These are phyloP conservation scores for Cladorrhinum samala DNA, from an alignment of 495 filamentous ascomycete species.

Conservation along the genomic window DNA sequence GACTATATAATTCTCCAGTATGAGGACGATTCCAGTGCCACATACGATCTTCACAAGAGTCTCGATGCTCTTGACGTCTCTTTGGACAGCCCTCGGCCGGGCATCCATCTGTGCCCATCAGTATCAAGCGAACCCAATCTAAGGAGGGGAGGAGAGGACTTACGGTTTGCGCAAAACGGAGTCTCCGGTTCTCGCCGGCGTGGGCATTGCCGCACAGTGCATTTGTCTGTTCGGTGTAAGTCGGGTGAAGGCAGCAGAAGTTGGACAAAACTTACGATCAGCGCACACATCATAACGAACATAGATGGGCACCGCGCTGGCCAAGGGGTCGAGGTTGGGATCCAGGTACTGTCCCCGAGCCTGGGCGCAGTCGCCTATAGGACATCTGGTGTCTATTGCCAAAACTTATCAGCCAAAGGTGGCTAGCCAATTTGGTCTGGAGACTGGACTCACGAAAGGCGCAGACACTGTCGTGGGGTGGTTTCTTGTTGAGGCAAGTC, in stretches of 20 bases:
- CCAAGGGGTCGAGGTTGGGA: constrained; percentile 9
- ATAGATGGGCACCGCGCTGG: constrained; percentile 10
- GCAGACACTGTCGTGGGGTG: constrained; percentile 17
- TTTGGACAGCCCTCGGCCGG: constrained; percentile 15
- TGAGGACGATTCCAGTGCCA: not conserved
- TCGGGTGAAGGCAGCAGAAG: not conserved
- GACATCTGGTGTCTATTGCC: constrained; percentile 15
- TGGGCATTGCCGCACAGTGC: constrained; percentile 12
- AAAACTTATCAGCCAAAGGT: no score
- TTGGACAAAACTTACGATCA: constrained; percentile 13
- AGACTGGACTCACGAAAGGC: constrained; percentile 11
- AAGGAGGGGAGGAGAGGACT: not conserved
- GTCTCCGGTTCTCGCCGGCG: constrained; percentile 3
- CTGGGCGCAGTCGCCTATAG: constrained; percentile 13
- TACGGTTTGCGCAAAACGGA: constrained; percentile 10
- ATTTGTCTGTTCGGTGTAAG: constrained; percentile 17
- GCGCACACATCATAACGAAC: constrained; percentile 16
- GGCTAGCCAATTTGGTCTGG: not conserved
- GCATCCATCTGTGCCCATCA: constrained; percentile 10
- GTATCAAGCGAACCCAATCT: not conserved
- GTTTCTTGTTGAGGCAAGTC: constrained; percentile 16
- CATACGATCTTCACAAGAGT: constrained; percentile 19
- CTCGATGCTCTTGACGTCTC: constrained; percentile 7
- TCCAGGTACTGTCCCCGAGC: constrained; percentile 18
- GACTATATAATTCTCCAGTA: not conserved